Evolutionary conservation across 495 filamentous ascomycete genomes (phyloP).

Genomic region (Bacidia gigantensis): DNA sequence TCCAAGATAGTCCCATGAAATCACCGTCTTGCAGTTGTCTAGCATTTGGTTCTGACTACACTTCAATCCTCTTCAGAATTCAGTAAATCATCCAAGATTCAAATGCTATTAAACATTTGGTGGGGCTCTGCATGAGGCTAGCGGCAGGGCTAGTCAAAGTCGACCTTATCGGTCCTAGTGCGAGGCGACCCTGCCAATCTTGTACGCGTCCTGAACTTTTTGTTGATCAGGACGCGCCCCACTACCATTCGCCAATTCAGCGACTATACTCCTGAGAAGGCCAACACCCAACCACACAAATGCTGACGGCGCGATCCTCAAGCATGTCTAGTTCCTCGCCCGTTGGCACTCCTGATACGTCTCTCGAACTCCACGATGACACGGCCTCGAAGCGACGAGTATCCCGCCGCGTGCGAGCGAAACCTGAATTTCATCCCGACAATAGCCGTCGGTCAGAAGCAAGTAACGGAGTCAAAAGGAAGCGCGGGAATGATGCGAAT

Average conservation of each 20-base stretch:
- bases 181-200: background rate
- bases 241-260: background rate
- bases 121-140: too few relatives aligned
- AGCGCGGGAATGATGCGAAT: constrained; percentile 30
- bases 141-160: background rate
- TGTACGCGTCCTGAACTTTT: background rate
- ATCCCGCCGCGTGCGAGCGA: constrained; percentile 68
- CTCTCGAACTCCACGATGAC: constrained; percentile 21
- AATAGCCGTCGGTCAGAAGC: constrained; percentile 24
- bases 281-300: background rate
- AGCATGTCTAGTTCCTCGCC: constrained; percentile 44
- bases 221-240: background rate
- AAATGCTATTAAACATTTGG: too few relatives aligned
- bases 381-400: constrained; percentile 53
- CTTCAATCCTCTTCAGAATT: too few relatives aligned
- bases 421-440: constrained; percentile 50
- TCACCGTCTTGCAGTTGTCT: too few relatives aligned
- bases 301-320: constrained; percentile 15
- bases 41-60: too few relatives aligned
- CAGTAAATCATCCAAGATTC: too few relatives aligned
- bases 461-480: constrained; percentile 37
- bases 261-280: background rate
- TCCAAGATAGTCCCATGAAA: too few relatives aligned
- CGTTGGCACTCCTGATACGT: constrained; percentile 14
- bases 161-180: background rate